Evolutionary conservation across 2,329 filamentous ascomycete genomes (phyloP).

Genomic region (Pyricularia sp.): DNA sequence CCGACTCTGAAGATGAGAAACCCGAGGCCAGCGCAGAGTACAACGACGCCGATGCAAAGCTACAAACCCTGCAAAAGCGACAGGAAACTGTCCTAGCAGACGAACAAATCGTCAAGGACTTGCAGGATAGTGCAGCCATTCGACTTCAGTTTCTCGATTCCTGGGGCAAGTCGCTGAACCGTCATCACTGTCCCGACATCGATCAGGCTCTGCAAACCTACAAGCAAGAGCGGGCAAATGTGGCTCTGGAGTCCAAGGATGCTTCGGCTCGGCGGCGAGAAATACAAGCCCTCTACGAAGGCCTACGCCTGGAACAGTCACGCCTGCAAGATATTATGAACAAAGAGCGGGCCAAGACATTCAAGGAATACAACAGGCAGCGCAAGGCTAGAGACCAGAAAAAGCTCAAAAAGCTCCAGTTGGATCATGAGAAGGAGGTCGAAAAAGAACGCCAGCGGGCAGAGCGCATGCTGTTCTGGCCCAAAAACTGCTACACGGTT

Average conservation of each 20-base stretch:
- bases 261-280: conserved; percentile 22
- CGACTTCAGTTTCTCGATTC: conserved; percentile 31
- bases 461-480: conserved; percentile 39
- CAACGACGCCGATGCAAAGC: conserved; percentile 13
- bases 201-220: conserved; percentile 29
- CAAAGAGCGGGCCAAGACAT: conserved; percentile 16
- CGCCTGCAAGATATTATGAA: conserved; percentile 18
- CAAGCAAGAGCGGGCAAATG: conserved; percentile 29
- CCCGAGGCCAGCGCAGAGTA: conserved; percentile 14
- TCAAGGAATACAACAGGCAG: conserved; percentile 22
- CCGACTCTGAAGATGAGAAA: conserved; percentile 12
- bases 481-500: conserved; percentile 36
- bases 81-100: conserved; percentile 17
- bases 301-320: conserved; percentile 21
- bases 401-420: conserved; percentile 23
- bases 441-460: conserved; percentile 33
- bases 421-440: conserved; percentile 24
- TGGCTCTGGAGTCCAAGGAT: conserved; percentile 29
- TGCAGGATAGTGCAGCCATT: conserved; percentile 21
- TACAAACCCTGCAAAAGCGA: conserved; percentile 18
- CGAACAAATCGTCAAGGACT: conserved; percentile 19
- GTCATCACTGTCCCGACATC: conserved; percentile 23
- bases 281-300: conserved; percentile 21
- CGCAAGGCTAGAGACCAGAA: conserved; percentile 22
- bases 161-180: conserved; percentile 26